A percentile compares a stretch with the other conserved stretches of the same genome.
phyloP scores from a whole-genome alignment of 495 filamentous ascomycete genomes.

The Tetracladium setigerum region DNA sequence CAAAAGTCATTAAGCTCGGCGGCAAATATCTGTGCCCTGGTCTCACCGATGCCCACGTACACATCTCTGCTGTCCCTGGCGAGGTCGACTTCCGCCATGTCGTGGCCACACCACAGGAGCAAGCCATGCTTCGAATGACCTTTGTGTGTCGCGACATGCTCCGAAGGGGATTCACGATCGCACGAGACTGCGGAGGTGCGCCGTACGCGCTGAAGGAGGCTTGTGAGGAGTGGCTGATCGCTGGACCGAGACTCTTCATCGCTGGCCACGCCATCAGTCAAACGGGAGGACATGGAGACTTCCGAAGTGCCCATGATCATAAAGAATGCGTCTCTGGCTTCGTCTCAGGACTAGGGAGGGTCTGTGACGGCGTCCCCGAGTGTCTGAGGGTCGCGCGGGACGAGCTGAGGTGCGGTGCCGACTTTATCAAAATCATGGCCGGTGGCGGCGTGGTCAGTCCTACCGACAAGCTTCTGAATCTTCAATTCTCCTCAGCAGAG shows the following conservation, averaged over 20 bases:
- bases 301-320: conserved; percentile 29
- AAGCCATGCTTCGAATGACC: conserved; percentile 31
- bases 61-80: conserved; percentile 27
- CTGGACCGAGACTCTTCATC: conserved; percentile 35
- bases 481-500: conserved; percentile 46
- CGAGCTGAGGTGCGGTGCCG: conserved; percentile 41
- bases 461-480: conserved; percentile 38
- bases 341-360: conserved; percentile 26
- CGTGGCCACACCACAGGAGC: conserved; percentile 15
- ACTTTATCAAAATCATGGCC: conserved; percentile 53
- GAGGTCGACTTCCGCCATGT: conserved; percentile 16
- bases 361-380: conserved; percentile 44
- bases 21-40: conserved; percentile 45
- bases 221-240: conserved; percentile 40
- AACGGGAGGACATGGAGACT: conserved; percentile 49
- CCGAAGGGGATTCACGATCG: conserved; percentile 43
- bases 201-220: conserved; percentile 41
- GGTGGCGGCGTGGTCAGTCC: conserved; percentile 46
- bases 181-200: conserved; percentile 46
- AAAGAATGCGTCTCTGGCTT: conserved; percentile 36
- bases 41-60: conserved; percentile 53
- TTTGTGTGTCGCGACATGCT: conserved; percentile 41
- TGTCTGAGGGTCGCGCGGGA: conserved; percentile 42
- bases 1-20: conserved; percentile 28
- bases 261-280: conserved; percentile 34